Evolutionary conservation across 2,329 filamentous ascomycete genomes (phyloP).

Genomic region (Paraconiothyrium sp.): DNA sequence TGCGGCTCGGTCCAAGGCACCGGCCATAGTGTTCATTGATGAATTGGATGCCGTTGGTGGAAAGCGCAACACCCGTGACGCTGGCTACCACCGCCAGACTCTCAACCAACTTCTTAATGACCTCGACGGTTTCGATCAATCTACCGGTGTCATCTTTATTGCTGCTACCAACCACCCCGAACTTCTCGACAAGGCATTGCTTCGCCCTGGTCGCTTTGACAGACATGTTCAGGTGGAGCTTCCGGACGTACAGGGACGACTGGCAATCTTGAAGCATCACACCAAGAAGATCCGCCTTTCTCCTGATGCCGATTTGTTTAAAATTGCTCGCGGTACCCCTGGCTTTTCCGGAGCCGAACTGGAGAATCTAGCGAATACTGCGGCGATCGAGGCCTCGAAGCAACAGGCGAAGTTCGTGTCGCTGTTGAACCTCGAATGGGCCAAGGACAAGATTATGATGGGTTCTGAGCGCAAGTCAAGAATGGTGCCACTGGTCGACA

Average conservation of each 20-base stretch:
- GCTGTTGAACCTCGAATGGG: constrained; percentile 90
- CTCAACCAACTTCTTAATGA: constrained; percentile 97
- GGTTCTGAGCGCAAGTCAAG: constrained; percentile 90
- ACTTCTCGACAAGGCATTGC: constrained; percentile 91
- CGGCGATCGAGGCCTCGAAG: constrained; percentile 92
- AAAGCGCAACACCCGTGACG: constrained; percentile 90
- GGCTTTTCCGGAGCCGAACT: constrained; percentile 95
- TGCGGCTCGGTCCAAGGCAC: constrained; percentile 83
- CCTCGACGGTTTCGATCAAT: constrained; percentile 95
- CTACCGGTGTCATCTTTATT: constrained; percentile 93
- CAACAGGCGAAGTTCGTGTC: constrained; percentile 78
- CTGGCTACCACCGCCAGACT: constrained; percentile 95
- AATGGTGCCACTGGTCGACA: constrained; percentile 92
- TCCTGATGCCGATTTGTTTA: constrained; percentile 81
- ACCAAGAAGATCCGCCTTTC: constrained; percentile 87
- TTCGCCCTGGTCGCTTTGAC: constrained; percentile 93
- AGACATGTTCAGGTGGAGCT: constrained; percentile 88
- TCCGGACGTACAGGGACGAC: constrained; percentile 90
- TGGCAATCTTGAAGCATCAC: constrained; percentile 93
- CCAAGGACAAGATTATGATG: constrained; percentile 98
- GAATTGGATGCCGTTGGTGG: constrained; percentile 94
- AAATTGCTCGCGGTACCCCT: constrained; percentile 85
- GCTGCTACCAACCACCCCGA: constrained; percentile 97
- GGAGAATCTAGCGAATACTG: constrained; percentile 96
- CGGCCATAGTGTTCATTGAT: constrained; percentile 94